phyloP scores from a whole-genome alignment of 2,329 filamentous ascomycete genomes.

The Alternaria hordeiaustralica region DNA sequence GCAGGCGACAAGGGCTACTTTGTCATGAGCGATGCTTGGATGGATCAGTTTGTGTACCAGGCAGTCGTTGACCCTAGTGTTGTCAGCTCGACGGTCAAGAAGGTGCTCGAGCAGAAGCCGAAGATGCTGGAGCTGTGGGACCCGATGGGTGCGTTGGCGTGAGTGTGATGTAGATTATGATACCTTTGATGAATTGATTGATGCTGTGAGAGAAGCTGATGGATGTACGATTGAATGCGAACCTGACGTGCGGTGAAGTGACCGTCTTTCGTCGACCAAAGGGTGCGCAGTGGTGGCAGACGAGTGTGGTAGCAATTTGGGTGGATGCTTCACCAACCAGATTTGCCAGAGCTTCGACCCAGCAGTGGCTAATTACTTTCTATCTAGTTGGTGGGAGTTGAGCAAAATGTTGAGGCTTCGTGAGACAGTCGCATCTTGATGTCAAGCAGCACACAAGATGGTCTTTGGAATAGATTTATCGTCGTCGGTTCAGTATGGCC shows the following conservation, averaged over 20 bases:
- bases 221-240: rapidly evolving
- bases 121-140: constrained; percentile 72
- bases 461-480: too few relatives aligned
- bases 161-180: background rate
- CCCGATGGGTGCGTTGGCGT: constrained; percentile 76
- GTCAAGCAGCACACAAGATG: too few relatives aligned
- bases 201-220: background rate
- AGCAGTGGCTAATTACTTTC: too few relatives aligned
- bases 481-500: background rate
- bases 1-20: constrained; percentile 83
- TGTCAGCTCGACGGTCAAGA: constrained; percentile 66
- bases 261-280: background rate
- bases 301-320: background rate
- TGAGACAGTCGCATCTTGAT: too few relatives aligned
- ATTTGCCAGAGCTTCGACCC: background rate
- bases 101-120: constrained; percentile 74
- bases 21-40: constrained; percentile 79
- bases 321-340: background rate
- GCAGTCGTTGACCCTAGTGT: constrained; percentile 77
- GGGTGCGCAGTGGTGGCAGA: background rate
- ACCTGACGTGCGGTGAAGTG: background rate
- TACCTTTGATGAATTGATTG: background rate
- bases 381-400: too few relatives aligned
- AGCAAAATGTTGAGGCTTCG: too few relatives aligned
- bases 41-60: constrained; percentile 78